Percentiles rank a stretch among this genome's conserved stretches.
Conservation (phyloP, 208 protist species). For the Leishmania martiniquensis region DNA sequence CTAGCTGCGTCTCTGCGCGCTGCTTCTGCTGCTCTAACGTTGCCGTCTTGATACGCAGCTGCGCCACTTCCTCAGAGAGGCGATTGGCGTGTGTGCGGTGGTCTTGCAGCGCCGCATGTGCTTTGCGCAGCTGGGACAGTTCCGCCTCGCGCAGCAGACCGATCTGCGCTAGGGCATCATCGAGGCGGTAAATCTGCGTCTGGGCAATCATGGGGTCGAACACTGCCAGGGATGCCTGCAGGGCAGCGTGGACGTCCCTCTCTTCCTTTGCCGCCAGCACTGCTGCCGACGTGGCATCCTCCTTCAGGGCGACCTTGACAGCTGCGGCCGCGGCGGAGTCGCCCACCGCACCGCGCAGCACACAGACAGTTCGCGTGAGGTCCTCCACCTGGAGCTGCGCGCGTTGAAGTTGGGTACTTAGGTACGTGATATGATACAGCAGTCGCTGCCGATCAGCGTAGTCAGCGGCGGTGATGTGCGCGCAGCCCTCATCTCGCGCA, state of each 20-base stretch:
- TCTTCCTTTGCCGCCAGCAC: slow-evolving; percentile 53
- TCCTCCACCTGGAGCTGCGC: slow-evolving; percentile 74
- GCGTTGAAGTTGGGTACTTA: slow-evolving; percentile 81
- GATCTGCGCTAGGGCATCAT: slow-evolving; percentile 82
- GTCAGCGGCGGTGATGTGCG: slow-evolving; percentile 62
- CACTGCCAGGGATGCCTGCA: slow-evolving; percentile 43
- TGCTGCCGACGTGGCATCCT: slow-evolving; percentile 37
- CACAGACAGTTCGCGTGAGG: slow-evolving; percentile 45
- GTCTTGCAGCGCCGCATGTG: slow-evolving; percentile 40
- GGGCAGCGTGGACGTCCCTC: slow-evolving; percentile 33
- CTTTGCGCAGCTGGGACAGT: slow-evolving; percentile 36
- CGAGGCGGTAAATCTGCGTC: slow-evolving; percentile 77
- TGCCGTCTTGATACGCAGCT: slow-evolving; percentile 24
- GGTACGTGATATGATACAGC: slow-evolving; percentile 87
- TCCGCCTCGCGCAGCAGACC: slow-evolving; percentile 80
- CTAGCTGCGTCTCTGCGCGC: slow-evolving; percentile 21
- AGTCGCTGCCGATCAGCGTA: slow-evolving; percentile 82
- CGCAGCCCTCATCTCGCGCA: background rate
- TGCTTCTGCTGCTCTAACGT: slow-evolving; percentile 35
- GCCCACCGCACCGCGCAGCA: slow-evolving; percentile 36
- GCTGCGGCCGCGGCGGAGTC: background rate
- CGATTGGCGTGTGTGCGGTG: slow-evolving; percentile 44
- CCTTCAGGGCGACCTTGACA: slow-evolving; percentile 12
- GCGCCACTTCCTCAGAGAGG: slow-evolving; percentile 42
- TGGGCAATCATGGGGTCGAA: slow-evolving; percentile 88